Conservation (phyloP, 148 eudicot genomes). For the Camellia japonica region DNA sequence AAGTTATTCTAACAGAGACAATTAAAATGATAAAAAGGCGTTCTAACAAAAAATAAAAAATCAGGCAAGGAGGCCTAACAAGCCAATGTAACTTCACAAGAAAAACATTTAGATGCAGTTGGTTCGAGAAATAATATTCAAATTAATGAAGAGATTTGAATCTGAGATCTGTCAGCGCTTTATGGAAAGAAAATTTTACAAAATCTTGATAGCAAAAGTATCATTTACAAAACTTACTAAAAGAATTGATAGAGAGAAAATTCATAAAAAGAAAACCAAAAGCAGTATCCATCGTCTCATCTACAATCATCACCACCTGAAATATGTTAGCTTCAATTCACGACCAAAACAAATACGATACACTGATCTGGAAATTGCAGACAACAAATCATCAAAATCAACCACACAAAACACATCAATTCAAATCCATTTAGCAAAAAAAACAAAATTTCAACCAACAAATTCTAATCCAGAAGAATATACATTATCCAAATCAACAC, state of each 20-base stretch:
- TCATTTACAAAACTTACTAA: neutral
- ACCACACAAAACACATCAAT: neutral
- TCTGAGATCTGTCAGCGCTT: neutral
- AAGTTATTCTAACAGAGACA: no score
- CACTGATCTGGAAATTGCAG: slow-evolving; percentile 6
- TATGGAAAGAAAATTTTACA: neutral
- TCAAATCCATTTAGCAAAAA: neutral
- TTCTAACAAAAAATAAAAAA: neutral
- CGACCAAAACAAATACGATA: neutral
- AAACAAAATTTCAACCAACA: neutral
- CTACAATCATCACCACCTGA: neutral
- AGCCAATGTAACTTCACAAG: neutral
- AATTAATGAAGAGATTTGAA: neutral
- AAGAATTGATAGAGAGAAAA: neutral
- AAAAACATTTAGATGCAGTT: neutral
- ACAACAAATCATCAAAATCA: slow-evolving; percentile 1
- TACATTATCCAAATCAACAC: neutral
- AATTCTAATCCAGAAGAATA: neutral
- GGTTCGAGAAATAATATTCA: neutral
- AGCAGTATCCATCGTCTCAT: neutral
- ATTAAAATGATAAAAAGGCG: neutral
- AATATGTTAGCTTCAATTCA: neutral
- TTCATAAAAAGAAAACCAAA: neutral
- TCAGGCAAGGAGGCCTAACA: slow-evolving; percentile 2
- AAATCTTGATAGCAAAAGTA: neutral